phyloP scores from a whole-genome alignment of 257 asterid species.

The Nicotiana obtusifolia region DNA sequence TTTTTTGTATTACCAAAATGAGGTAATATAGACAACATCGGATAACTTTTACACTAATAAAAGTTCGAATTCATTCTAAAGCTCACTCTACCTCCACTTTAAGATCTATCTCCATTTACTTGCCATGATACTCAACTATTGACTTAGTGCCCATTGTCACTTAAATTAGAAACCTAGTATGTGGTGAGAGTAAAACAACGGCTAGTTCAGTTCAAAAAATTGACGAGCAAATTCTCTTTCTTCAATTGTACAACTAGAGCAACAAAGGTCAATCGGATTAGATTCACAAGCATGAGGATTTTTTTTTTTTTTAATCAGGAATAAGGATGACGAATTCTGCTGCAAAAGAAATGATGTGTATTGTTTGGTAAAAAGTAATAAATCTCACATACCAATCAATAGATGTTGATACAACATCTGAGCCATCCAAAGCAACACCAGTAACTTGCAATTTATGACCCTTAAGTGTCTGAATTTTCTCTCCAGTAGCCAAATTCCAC shows the following conservation, averaged over 20 bases:
- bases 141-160: neutral
- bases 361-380: neutral
- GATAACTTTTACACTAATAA: neutral
- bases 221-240: neutral
- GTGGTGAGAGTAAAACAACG: neutral
- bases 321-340: neutral
- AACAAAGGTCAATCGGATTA: neutral
- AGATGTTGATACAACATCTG: conserved; percentile 71
- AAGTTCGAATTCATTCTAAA: neutral
- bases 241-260: neutral
- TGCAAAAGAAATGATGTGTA: neutral
- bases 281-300: neutral
- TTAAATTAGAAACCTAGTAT: neutral
- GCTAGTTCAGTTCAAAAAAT: neutral
- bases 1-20: neutral
- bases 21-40: neutral
- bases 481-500: conserved; percentile 89
- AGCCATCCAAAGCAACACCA: conserved; percentile 74
- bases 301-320: too few relatives aligned
- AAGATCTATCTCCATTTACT: neutral
- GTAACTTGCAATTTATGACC: conserved; percentile 86
- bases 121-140: neutral
- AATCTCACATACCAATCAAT: conserved; percentile 63
- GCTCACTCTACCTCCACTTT: neutral
- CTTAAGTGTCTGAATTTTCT: conserved; percentile 53